Conservation (phyloP, 176 grass and related monocot genomes). For the Zea luxurians region DNA sequence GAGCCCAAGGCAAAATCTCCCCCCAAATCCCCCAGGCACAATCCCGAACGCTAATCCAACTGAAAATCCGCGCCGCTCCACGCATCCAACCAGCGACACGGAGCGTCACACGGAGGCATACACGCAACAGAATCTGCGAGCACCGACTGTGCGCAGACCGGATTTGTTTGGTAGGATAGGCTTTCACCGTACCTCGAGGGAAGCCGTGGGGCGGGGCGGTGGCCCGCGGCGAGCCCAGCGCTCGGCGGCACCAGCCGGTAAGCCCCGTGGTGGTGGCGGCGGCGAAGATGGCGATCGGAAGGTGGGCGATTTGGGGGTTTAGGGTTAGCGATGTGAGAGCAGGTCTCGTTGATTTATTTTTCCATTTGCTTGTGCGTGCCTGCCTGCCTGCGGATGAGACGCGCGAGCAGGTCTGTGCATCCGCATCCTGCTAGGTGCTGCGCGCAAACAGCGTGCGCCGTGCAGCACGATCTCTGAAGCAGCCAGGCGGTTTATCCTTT, state of each 20-base stretch:
- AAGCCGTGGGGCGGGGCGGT: not conserved
- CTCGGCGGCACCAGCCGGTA: not conserved
- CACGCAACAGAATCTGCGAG: not conserved
- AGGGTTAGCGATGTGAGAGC: slow-evolving; percentile 32
- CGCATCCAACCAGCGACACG: not conserved
- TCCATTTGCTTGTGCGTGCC: not conserved
- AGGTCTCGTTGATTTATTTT: not conserved
- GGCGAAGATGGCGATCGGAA: not conserved
- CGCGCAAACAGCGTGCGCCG: slow-evolving; percentile 19
- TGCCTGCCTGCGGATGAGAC: slow-evolving; percentile 14
- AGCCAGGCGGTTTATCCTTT: not conserved
- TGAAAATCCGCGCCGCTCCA: no score
- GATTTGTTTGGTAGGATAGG: not conserved
- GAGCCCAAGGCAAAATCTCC: not conserved
- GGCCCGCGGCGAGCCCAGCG: slow-evolving; percentile 9
- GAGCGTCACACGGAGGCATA: not conserved
- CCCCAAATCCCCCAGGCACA: not conserved
- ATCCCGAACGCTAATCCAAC: not conserved
- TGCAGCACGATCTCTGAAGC: not conserved
- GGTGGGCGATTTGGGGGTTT: slow-evolving; percentile 27
- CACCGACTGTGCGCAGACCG: not conserved
- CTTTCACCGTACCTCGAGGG: slow-evolving; percentile 1
- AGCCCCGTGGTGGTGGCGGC: not conserved
- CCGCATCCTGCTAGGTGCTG: not conserved
- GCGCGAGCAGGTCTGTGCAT: slow-evolving; percentile 3